Evolutionary conservation across 2,329 filamentous ascomycete species (phyloP).

Genomic region (Trichophyton rubrum): DNA sequence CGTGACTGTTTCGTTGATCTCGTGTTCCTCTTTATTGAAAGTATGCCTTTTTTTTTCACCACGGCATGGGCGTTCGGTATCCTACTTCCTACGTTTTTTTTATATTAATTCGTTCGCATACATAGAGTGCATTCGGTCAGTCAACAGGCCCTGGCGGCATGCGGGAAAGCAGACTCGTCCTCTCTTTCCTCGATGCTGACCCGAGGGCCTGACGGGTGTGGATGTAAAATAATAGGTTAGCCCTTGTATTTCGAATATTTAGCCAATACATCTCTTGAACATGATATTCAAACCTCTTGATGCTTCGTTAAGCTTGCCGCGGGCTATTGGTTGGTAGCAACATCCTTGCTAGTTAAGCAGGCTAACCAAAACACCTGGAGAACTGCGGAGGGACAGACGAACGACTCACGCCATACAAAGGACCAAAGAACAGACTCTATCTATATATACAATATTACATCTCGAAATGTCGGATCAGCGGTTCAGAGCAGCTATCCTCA

Average conservation of each 20-base stretch:
- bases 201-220: neutral
- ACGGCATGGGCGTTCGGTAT: conserved; percentile 6
- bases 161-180: neutral
- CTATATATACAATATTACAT: neutral
- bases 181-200: neutral
- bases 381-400: neutral
- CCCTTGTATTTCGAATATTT: conserved; percentile 2
- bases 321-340: neutral
- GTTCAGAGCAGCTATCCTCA: conserved; percentile 64
- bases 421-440: neutral
- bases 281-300: neutral
- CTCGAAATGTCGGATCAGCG: conserved; percentile 21
- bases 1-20: neutral
- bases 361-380: neutral
- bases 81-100: neutral
- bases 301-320: too few relatives aligned
- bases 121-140: conserved; percentile 14
- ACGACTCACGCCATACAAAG: neutral
- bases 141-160: conserved; percentile 15
- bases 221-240: conserved; percentile 5
- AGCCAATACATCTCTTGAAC: neutral
- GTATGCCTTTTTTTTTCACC: conserved; percentile 17
- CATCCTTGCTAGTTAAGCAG: neutral
- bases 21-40: neutral
- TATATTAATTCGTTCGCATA: conserved; percentile 1